Percentiles rank a stretch among this genome's conserved stretches.
Conservation (phyloP, 495 filamentous ascomycete species). For the Cetradonia linearis region DNA sequence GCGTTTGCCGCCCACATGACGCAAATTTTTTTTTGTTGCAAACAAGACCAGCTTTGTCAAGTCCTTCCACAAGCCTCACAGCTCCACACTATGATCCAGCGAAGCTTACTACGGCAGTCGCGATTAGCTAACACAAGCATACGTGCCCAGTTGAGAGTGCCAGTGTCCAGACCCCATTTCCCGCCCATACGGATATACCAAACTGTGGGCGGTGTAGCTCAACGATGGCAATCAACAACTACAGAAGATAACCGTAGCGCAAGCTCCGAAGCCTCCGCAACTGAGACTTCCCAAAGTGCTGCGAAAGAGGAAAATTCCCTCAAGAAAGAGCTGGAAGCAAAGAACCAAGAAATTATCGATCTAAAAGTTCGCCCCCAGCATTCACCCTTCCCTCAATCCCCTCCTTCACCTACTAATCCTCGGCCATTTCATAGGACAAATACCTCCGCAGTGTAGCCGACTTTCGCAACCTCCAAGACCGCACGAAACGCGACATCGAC, state of each 20-base stretch:
- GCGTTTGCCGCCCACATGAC: slow-evolving; percentile 17
- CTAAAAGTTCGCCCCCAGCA: slow-evolving; percentile 56
- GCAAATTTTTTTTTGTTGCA: slow-evolving; percentile 11
- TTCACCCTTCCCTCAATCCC: not conserved
- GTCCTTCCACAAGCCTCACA: not conserved
- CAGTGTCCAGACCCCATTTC: slow-evolving; percentile 9
- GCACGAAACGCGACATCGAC: slow-evolving; percentile 84
- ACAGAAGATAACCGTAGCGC: slow-evolving; percentile 21
- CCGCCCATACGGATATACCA: slow-evolving; percentile 15
- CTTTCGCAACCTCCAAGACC: slow-evolving; percentile 93
- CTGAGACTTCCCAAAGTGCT: slow-evolving; percentile 14
- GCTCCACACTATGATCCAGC: slow-evolving; percentile 21
- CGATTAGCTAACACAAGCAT: not conserved
- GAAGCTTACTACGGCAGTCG: slow-evolving; percentile 19
- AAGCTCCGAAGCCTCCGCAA: slow-evolving; percentile 30
- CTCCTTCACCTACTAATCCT: slow-evolving; percentile 13
- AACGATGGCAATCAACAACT: slow-evolving; percentile 19
- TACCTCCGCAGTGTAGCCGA: slow-evolving; percentile 88
- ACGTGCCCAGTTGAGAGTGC: not conserved
- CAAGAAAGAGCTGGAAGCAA: slow-evolving; percentile 65
- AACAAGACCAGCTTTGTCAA: not conserved
- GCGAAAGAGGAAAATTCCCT: slow-evolving; percentile 37
- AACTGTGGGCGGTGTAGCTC: slow-evolving; percentile 5
- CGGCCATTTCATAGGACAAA: slow-evolving; percentile 60
- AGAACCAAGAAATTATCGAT: slow-evolving; percentile 72